Percentiles rank a stretch among this genome's conserved stretches.
Conservation (phyloP, 1,139 yeast genomes). For the Yamadazyma epiphylla region DNA sequence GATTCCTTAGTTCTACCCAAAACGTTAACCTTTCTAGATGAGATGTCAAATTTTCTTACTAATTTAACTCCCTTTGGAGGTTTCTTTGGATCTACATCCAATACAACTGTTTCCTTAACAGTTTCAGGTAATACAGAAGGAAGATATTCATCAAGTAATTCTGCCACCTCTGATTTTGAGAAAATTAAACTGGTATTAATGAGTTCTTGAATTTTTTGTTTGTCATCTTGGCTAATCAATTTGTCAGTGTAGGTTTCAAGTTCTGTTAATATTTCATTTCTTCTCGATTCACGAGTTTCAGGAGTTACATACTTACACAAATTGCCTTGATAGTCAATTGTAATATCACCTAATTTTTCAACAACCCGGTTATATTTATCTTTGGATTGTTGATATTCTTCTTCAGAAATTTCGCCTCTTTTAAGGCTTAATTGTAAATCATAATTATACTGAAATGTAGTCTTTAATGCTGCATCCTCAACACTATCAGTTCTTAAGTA, state of each 20-base stretch:
- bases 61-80: slow-evolving; percentile 32
- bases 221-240: slow-evolving; percentile 23
- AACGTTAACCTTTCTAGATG: slow-evolving; percentile 21
- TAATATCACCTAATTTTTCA: slow-evolving; percentile 18
- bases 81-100: slow-evolving; percentile 22
- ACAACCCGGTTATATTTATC: slow-evolving; percentile 23
- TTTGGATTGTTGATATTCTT: slow-evolving; percentile 20
- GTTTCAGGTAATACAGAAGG: slow-evolving; percentile 33
- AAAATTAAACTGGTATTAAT: slow-evolving; percentile 38
- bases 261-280: slow-evolving; percentile 15
- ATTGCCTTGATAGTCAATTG: slow-evolving; percentile 26
- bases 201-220: slow-evolving; percentile 18
- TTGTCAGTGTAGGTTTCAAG: slow-evolving; percentile 20
- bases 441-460: slow-evolving; percentile 49
- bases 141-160: slow-evolving; percentile 23
- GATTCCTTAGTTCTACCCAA: slow-evolving; percentile 40
- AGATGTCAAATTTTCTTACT: slow-evolving; percentile 31
- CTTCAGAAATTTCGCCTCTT: slow-evolving; percentile 35
- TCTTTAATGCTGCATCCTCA: slow-evolving; percentile 58
- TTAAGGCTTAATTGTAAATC: slow-evolving; percentile 41
- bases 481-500: slow-evolving; percentile 21
- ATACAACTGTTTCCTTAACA: slow-evolving; percentile 33
- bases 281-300: slow-evolving; percentile 16
- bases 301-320: slow-evolving; percentile 19
- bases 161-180: slow-evolving; percentile 18